Evolutionary conservation across 352 stramenopile genomes (phyloP).

Genomic region (Phytophthora citrophthora): DNA sequence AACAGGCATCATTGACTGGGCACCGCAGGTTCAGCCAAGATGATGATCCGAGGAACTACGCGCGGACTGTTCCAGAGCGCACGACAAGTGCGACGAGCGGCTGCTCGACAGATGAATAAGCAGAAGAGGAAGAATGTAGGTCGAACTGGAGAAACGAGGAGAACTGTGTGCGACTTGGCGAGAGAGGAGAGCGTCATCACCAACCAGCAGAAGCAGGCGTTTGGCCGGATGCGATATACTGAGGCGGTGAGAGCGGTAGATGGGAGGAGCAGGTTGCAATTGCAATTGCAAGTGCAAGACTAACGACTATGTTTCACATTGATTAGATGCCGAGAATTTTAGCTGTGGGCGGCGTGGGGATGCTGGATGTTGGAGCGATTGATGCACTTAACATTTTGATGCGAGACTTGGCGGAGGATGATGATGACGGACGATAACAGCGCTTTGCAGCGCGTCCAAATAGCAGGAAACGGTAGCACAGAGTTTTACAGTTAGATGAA

Average conservation of each 20-base stretch:
- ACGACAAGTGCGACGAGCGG: constrained; percentile 57
- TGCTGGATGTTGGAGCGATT: constrained; percentile 49
- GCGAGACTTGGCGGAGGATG: constrained; percentile 54
- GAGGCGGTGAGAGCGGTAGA: constrained; percentile 39
- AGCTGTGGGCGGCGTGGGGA: constrained; percentile 28
- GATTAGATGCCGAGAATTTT: constrained; percentile 56
- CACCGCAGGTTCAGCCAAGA: constrained; percentile 25
- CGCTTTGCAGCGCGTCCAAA: constrained; percentile 37
- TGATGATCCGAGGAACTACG: constrained; percentile 66
- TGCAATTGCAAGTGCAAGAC: constrained; percentile 1
- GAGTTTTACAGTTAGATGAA: not conserved
- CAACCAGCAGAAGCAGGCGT: constrained; percentile 53
- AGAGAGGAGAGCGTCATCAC: constrained; percentile 56
- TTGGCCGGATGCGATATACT: constrained; percentile 44
- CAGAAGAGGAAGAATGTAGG: constrained; percentile 2
- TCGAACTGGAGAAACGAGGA: constrained; percentile 11
- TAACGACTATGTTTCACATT: constrained; percentile 11
- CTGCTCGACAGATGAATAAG: constrained; percentile 19
- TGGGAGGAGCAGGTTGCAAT: not conserved
- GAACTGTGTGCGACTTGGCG: constrained; percentile 27
- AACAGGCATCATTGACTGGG: constrained; percentile 7
- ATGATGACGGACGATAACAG: constrained; percentile 80
- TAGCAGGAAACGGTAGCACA: constrained; percentile 25
- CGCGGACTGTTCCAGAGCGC: constrained; percentile 59
- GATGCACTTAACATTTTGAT: constrained; percentile 48